Percentiles rank a stretch among this genome's conserved stretches.
Evolutionary conservation across 164 flowering plant genomes (phyloP).

Genomic region (Berberis vulgaris): DNA sequence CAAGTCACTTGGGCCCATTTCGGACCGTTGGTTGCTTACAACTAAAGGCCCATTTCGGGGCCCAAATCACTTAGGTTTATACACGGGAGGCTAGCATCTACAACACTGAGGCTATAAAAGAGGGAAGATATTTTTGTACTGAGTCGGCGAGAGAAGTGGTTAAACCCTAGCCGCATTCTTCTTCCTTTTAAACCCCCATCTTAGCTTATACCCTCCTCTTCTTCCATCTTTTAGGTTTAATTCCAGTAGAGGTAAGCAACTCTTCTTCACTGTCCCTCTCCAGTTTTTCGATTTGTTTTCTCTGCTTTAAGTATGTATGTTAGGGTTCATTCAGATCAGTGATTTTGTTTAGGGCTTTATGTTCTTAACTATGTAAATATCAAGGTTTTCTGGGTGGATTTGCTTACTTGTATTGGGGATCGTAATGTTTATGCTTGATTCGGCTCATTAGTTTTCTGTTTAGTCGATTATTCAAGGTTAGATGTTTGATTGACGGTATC

Average conservation of each 20-base stretch:
- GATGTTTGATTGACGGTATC: background rate
- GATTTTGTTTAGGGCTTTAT: background rate
- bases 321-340: background rate
- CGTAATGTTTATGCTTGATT: background rate
- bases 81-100: no score
- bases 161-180: slow-evolving; percentile 11
- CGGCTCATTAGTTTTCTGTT: background rate
- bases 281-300: background rate
- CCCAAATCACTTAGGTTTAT: no score
- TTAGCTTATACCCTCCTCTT: background rate
- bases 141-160: background rate
- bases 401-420: background rate
- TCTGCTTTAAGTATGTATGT: background rate
- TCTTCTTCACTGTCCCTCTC: background rate
- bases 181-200: background rate
- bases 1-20: no score
- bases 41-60: no score
- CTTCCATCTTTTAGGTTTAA: background rate
- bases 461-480: background rate
- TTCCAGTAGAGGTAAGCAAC: no score
- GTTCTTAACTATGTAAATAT: background rate
- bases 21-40: no score
- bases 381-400: background rate
- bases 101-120: background rate
- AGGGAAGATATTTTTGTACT: background rate